phyloP scores from a whole-genome alignment of 106 monocot species.

The Apostasia shenzhenica region DNA sequence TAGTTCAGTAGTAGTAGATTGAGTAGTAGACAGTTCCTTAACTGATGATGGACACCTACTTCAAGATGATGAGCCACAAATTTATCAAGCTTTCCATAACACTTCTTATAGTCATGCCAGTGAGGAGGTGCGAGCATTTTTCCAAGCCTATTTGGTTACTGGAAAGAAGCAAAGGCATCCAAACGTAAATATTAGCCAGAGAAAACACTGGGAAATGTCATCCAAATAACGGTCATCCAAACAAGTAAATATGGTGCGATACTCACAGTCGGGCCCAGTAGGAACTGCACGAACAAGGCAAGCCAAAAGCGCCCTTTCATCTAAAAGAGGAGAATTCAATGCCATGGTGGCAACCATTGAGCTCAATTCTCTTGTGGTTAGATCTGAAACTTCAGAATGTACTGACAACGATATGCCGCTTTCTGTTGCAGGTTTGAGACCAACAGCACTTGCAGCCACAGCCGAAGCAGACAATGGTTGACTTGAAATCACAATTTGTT shows the following conservation, averaged over 20 bases:
- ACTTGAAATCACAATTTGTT: slow-evolving; percentile 13
- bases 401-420: slow-evolving; percentile 4
- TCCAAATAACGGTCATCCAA: no score
- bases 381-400: slow-evolving; percentile 19
- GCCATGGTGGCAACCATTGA: slow-evolving; percentile 18
- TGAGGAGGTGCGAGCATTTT: slow-evolving; percentile 96
- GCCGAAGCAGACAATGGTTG: slow-evolving; percentile 20
- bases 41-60: slow-evolving; percentile 26
- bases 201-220: no score
- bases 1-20: background rate
- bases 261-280: slow-evolving; percentile 73
- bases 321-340: slow-evolving; percentile 46
- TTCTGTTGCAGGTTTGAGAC: slow-evolving; percentile 24
- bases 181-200: background rate
- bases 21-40: no score
- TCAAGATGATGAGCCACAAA: slow-evolving; percentile 85
- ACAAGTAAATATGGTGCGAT: no score
- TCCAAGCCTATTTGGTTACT: slow-evolving; percentile 89
- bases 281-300: slow-evolving; percentile 98
- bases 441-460: slow-evolving; percentile 8
- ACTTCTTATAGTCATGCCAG: slow-evolving; percentile 94
- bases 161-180: background rate
- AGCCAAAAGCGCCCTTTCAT: slow-evolving; percentile 85
- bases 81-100: slow-evolving; percentile 90
- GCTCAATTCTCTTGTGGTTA: slow-evolving; percentile 9